These are phyloP conservation scores for Pelargonium cotyledonis DNA, from an alignment of 441 rosid genomes.

Conservation along the genomic window DNA sequence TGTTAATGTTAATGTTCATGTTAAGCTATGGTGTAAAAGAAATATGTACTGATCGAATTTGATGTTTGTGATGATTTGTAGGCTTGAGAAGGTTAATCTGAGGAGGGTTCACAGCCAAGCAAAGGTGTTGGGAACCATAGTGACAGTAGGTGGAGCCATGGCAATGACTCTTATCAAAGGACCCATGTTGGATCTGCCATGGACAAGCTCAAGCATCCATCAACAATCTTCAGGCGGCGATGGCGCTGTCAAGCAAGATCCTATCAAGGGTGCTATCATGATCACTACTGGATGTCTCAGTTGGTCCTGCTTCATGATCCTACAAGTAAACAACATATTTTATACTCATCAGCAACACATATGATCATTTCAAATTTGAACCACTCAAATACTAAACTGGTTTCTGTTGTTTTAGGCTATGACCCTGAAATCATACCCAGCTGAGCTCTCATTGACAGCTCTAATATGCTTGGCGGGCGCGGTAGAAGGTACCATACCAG, in stretches of 20 bases:
- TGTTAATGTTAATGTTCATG: no score
- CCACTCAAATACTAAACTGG: no score
- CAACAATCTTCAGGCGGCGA: constrained; percentile 6
- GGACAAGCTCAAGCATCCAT: constrained; percentile 30
- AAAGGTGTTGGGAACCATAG: constrained; percentile 52
- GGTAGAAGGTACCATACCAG: constrained; percentile 29
- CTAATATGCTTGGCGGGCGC: constrained; percentile 38
- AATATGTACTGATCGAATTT: no score
- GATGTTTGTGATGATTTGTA: constrained; percentile 13
- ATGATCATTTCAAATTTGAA: no score
- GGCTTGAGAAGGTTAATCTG: constrained; percentile 53
- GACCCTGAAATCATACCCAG: constrained; percentile 42
- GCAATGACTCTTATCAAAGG: constrained; percentile 54
- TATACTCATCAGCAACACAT: no score
- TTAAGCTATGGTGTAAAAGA: no score
- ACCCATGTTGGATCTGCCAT: constrained; percentile 44
- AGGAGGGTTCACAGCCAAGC: constrained; percentile 45
- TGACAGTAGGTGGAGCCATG: constrained; percentile 66
- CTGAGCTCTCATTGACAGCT: constrained; percentile 36
- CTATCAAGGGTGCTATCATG: constrained; percentile 40
- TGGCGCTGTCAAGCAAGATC: no score
- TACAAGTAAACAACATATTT: constrained; percentile 30
- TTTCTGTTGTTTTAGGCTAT: constrained; percentile 29
- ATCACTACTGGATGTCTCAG: constrained; percentile 37
- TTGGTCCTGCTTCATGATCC: constrained; percentile 50